Evolutionary conservation across 2,329 filamentous ascomycete species (phyloP), one percentile per base, ranked within the genome.

Genomic region (Apiospora marii): DNA sequence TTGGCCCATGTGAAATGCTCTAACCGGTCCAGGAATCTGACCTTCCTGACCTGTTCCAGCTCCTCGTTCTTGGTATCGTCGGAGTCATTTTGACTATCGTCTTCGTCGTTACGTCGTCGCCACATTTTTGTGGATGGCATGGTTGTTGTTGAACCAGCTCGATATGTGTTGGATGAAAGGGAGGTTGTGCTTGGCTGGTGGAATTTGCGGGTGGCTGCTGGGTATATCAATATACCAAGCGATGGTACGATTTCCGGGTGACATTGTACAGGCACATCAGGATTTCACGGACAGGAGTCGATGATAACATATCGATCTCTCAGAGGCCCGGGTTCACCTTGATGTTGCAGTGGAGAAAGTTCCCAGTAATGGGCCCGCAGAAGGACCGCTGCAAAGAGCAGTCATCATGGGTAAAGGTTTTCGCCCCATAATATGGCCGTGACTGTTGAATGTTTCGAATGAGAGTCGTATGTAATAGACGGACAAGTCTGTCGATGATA

Each of bases 1-100:
- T 84, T 84, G 12, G 84, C 84, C 84, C 84, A 86, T 10, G 85
- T 86, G 75, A 85, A 86, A 75, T 85, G 80, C 70, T 79, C 72
- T n/a, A 81, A 74, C 24, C 80, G 77, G 37, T 75, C 74, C 67
- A 77, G 71, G 70, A 76, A 27, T 49, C 44, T 44, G 5, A 34
- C 12, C n/a, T 48, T 68, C 67, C 58, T 41, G 58, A 64, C 58
- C 58, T n/a, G 34, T 30, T 64, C 34, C 34, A 64, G 58, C 58
- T 64, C 58, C 58, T 64, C 58, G 58, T 64, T 64, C 19, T 34
- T 64, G 6, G 58, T 64, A 24, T 64, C 58, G 34, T 64, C 58
- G 19, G 58, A 64, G 58, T 64, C 58, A 64, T 64, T 41, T 64
- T 10, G 58, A 64, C 58, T 41, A 22, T 64, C 58, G 58, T 64